These are phyloP conservation scores for Cystobasidium tubakii DNA, from an alignment of 768 basidiomycete genomes.

Conservation along the genomic window DNA sequence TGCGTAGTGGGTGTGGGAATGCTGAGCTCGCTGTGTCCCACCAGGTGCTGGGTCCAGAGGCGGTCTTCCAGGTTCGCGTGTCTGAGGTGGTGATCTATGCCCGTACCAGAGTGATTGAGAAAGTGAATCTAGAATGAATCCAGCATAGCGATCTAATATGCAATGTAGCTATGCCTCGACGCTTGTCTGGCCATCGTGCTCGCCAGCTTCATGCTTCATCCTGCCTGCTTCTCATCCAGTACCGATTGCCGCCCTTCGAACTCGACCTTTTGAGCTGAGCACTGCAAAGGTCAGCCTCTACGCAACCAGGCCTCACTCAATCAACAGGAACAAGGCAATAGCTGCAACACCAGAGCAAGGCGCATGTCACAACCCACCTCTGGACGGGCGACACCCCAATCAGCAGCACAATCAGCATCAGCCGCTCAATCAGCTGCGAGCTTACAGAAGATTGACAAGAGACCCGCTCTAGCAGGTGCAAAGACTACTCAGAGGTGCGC, in stretches of 20 bases:
- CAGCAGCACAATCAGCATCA: conserved; percentile 15
- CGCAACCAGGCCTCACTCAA: not conserved
- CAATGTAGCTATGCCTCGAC: not conserved
- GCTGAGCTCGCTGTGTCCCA: not conserved
- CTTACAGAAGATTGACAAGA: conserved; percentile 19
- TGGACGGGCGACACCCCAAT: conserved; percentile 11
- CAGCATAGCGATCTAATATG: not conserved
- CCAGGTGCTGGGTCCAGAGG: conserved; percentile 6
- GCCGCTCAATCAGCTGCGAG: conserved; percentile 2
- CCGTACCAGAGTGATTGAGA: too few relatives aligned
- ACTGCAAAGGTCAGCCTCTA: too few relatives aligned
- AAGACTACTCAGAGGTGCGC: conserved; percentile 34
- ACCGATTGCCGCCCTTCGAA: not conserved
- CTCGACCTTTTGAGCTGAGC: not conserved
- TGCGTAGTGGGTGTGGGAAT: too few relatives aligned
- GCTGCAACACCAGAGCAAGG: not conserved
- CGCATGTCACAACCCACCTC: conserved; percentile 18
- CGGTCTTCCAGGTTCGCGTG: not conserved
- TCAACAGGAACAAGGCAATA: not conserved
- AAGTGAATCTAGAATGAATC: not conserved
- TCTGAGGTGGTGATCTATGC: not conserved
- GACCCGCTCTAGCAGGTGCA: conserved; percentile 30
- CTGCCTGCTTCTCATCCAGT: too few relatives aligned
- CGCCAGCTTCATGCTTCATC: not conserved
- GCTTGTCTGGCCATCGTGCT: not conserved